Percentiles rank a stretch among this genome's conserved stretches.
These are phyloP conservation scores for Ophiostoma angusticollis DNA, from an alignment of 2,329 filamentous ascomycete species.

Conservation along the genomic window DNA sequence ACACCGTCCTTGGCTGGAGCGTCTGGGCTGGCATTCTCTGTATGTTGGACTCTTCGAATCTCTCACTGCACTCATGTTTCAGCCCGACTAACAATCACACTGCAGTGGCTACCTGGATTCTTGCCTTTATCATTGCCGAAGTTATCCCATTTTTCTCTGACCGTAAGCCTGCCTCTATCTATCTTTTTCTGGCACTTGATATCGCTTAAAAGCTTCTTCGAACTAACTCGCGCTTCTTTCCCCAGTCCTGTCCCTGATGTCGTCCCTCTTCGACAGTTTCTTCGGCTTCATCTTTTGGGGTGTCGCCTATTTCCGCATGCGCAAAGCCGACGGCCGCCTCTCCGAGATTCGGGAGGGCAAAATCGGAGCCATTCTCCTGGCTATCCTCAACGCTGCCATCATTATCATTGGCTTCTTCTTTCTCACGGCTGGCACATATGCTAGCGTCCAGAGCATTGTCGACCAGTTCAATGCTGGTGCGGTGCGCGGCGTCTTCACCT, in stretches of 20 bases:
- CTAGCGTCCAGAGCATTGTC: slow-evolving; percentile 60
- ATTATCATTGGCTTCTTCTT: slow-evolving; percentile 70
- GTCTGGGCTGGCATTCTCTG: slow-evolving; percentile 63
- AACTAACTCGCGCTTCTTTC: background rate
- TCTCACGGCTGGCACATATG: slow-evolving; percentile 70
- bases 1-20: slow-evolving; percentile 71
- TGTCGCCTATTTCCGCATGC: slow-evolving; percentile 67
- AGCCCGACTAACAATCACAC: background rate
- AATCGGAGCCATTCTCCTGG: slow-evolving; percentile 36
- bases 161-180: slow-evolving; percentile 27
- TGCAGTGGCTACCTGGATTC: slow-evolving; percentile 56
- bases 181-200: slow-evolving; percentile 14
- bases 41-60: slow-evolving; percentile 21
- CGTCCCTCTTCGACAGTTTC: slow-evolving; percentile 84
- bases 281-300: slow-evolving; percentile 96
- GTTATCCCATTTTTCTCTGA: slow-evolving; percentile 90
- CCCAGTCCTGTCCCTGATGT: slow-evolving; percentile 56
- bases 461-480: slow-evolving; percentile 52
- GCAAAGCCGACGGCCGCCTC: slow-evolving; percentile 46
- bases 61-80: background rate
- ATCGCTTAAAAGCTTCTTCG: slow-evolving; percentile 16
- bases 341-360: slow-evolving; percentile 40
- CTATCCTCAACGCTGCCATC: slow-evolving; percentile 58
- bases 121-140: slow-evolving; percentile 85
- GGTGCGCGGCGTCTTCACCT: slow-evolving; percentile 64